Conservation (phyloP, 768 basidiomycete genomes). For the Russula sp. region DNA sequence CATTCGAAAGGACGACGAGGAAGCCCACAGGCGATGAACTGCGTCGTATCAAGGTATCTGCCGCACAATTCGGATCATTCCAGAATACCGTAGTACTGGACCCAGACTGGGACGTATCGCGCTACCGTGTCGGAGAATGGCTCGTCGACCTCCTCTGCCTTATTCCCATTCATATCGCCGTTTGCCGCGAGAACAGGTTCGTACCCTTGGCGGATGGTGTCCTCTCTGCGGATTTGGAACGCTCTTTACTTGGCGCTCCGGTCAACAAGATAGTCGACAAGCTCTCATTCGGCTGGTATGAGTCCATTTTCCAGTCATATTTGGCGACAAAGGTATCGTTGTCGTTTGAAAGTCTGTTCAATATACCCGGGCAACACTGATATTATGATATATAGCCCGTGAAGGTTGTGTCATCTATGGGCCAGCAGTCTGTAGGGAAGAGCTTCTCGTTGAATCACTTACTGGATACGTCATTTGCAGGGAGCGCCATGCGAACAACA, state of each 20-base stretch:
- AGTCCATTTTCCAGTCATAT: slow-evolving; percentile 57
- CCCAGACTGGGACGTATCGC: slow-evolving; percentile 30
- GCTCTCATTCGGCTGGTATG: slow-evolving; percentile 50
- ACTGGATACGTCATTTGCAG: slow-evolving; percentile 58
- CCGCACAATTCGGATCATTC: slow-evolving; percentile 31
- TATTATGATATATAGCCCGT: slow-evolving; percentile 40
- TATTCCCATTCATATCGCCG: slow-evolving; percentile 58
- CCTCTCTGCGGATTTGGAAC: slow-evolving; percentile 34
- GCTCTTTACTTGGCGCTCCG: slow-evolving; percentile 51
- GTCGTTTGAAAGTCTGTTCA: too few species aligned
- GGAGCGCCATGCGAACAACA: slow-evolving; percentile 34
- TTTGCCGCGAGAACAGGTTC: slow-evolving; percentile 32
- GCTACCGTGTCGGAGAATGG: slow-evolving; percentile 52
- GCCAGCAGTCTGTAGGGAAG: slow-evolving; percentile 61
- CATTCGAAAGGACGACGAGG: slow-evolving; percentile 43
- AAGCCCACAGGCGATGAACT: slow-evolving; percentile 43
- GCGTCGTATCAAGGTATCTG: slow-evolving; percentile 33
- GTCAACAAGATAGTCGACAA: slow-evolving; percentile 32
- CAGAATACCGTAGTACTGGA: neutral
- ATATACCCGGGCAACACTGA: neutral
- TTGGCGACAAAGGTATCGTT: slow-evolving; percentile 46
- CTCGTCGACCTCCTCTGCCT: slow-evolving; percentile 42
- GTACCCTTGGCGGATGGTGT: slow-evolving; percentile 29
- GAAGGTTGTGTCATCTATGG: slow-evolving; percentile 62
- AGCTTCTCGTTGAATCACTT: slow-evolving; percentile 55